phyloP scores from a whole-genome alignment of 1,284 basidiomycete genomes.

The Cryptococcus sp. region DNA sequence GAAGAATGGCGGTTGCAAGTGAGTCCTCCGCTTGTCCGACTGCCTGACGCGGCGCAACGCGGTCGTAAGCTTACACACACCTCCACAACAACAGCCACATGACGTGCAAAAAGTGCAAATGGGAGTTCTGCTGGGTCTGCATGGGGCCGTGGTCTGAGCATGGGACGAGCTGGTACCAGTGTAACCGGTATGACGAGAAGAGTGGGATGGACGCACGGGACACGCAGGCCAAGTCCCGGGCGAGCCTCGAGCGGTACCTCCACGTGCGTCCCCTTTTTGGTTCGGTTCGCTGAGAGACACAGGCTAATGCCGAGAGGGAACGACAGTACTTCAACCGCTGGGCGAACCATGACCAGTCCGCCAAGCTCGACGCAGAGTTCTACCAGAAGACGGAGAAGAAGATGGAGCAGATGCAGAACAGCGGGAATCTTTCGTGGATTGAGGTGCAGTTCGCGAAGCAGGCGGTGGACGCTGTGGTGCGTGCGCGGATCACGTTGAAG shows the following conservation, averaged over 20 bases:
- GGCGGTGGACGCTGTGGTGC: constrained; percentile 85
- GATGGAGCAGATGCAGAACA: constrained; percentile 99
- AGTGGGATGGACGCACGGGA: constrained; percentile 83
- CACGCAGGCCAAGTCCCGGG: constrained; percentile 79
- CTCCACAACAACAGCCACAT: constrained; percentile 70
- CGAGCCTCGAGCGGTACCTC: constrained; percentile 90
- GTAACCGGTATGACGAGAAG: constrained; percentile 96
- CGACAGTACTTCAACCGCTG: constrained; percentile 91
- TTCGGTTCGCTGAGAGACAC: neutral
- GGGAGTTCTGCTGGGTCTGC: constrained; percentile 67
- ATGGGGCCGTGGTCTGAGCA: constrained; percentile 95
- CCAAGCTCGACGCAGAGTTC: constrained; percentile 87
- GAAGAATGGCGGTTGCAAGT: constrained; percentile 99
- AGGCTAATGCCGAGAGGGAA: neutral
- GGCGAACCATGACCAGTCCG: constrained; percentile 98
- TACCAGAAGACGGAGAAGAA: constrained; percentile 97
- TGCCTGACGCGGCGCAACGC: neutral
- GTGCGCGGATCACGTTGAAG: constrained; percentile 92
- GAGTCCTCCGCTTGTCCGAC: constrained; percentile 54
- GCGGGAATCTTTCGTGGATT: constrained; percentile 90
- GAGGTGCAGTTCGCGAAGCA: constrained; percentile 99
- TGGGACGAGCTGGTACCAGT: constrained; percentile 95
- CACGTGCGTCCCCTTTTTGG: constrained; percentile 61
- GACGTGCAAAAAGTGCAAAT: constrained; percentile 99
- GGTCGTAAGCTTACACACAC: neutral